Evolutionary conservation across 2,329 filamentous ascomycete species (phyloP).

Genomic region (Chaetomiaceae sp.): DNA sequence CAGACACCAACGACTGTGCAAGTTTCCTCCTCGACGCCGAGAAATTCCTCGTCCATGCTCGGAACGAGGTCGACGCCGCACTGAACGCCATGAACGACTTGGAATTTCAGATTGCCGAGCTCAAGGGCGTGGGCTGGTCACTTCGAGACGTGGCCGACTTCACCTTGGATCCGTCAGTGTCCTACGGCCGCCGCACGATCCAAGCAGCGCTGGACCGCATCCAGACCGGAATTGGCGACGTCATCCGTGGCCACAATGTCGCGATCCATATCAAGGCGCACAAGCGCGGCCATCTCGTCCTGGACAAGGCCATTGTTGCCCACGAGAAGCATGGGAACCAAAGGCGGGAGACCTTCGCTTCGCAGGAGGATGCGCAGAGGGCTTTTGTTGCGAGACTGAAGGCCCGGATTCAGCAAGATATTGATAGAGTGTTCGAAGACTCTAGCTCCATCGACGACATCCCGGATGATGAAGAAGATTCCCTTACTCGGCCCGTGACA

Average conservation of each 20-base stretch:
- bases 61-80: conserved; percentile 39
- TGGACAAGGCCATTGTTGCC: conserved; percentile 45
- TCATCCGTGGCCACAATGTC: conserved; percentile 43
- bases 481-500: conserved; percentile 6
- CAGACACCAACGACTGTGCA: conserved; percentile 39
- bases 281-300: conserved; percentile 49
- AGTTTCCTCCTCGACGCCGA: conserved; percentile 41
- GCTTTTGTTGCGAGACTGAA: conserved; percentile 38
- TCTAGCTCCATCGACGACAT: conserved; percentile 42
- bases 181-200: conserved; percentile 41
- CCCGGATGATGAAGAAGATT: conserved; percentile 25
- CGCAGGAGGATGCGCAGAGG: conserved; percentile 35
- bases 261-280: conserved; percentile 44
- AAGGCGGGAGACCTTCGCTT: conserved; percentile 29
- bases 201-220: conserved; percentile 48
- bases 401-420: conserved; percentile 43
- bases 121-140: conserved; percentile 43
- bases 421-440: conserved; percentile 47
- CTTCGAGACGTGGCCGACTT: conserved; percentile 44
- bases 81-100: conserved; percentile 43
- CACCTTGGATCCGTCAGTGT: conserved; percentile 37
- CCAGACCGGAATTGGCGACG: conserved; percentile 46
- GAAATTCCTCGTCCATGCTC: conserved; percentile 32
- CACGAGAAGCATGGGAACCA: conserved; percentile 31
- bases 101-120: conserved; percentile 43